Evolutionary conservation across 164 flowering plant species (phyloP).

Genomic region (Stephania cephalantha): DNA sequence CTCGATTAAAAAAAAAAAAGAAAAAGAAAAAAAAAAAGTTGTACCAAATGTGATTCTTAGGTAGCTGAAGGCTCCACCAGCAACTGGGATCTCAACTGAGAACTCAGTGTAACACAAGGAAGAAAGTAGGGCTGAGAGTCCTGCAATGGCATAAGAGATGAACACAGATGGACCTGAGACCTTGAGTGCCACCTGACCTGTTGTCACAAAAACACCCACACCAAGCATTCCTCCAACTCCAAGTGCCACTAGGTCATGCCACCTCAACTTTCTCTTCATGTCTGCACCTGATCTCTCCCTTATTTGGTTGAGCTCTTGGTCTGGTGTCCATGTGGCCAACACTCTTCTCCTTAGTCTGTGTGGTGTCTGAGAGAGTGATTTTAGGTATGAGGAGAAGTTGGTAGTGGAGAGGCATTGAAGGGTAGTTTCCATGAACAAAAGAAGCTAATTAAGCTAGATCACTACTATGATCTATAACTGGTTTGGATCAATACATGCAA

Average conservation of each 20-base stretch:
- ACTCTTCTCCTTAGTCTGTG: conserved; percentile 55
- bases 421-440: conserved; percentile 23
- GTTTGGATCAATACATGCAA: neutral
- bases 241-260: conserved; percentile 76
- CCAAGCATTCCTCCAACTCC: conserved; percentile 98
- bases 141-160: conserved; percentile 73
- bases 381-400: conserved; percentile 27
- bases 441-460: neutral
- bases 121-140: conserved; percentile 81
- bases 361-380: conserved; percentile 59
- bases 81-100: conserved; percentile 78
- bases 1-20: too few relatives aligned
- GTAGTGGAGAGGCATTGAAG: conserved; percentile 14
- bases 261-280: conserved; percentile 73
- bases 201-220: conserved; percentile 87
- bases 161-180: conserved; percentile 78
- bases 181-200: conserved; percentile 54
- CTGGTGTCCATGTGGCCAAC: conserved; percentile 73
- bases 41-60: conserved; percentile 75
- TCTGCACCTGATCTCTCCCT: conserved; percentile 77
- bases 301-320: conserved; percentile 64
- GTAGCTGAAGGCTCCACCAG: conserved; percentile 96
- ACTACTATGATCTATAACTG: neutral
- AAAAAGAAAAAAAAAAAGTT: too few relatives aligned
- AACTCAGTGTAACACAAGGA: conserved; percentile 93